A percentile compares a stretch with the other conserved stretches of the same genome.
Conservation (phyloP, 169 alveolate genomes). For the Cryptosporidium canis region DNA sequence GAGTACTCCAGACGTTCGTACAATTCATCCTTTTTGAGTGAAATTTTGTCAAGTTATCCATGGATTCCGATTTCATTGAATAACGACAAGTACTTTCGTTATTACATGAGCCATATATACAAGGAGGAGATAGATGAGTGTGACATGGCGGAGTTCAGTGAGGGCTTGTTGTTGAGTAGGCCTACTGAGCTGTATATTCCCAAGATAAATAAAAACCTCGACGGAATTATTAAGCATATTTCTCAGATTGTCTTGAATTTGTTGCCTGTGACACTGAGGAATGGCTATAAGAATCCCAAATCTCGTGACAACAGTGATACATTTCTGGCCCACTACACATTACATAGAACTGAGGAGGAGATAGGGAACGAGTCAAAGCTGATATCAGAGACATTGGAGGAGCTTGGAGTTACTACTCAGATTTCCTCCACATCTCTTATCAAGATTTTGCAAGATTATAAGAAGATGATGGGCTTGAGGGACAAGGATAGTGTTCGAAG, state of each 20-base stretch:
- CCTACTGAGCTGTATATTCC: slow-evolving; percentile 28
- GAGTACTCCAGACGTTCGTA: slow-evolving; percentile 71
- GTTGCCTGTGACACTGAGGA: slow-evolving; percentile 52
- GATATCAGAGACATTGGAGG: slow-evolving; percentile 42
- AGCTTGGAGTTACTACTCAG: slow-evolving; percentile 64
- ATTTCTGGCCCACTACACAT: background rate
- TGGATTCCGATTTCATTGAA: slow-evolving; percentile 55
- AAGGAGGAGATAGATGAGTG: background rate
- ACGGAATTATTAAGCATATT: slow-evolving; percentile 10
- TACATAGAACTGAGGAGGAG: slow-evolving; percentile 43
- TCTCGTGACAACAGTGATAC: slow-evolving; percentile 7
- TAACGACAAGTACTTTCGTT: background rate
- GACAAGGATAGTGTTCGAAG: background rate
- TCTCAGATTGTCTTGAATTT: slow-evolving; percentile 7
- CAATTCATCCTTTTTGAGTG: slow-evolving; percentile 34
- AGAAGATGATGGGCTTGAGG: background rate
- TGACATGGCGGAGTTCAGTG: background rate
- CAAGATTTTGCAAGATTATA: slow-evolving; percentile 5
- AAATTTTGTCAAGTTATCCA: slow-evolving; percentile 28
- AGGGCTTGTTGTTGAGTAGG: background rate
- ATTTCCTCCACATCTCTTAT: slow-evolving; percentile 42
- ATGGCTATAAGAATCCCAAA: slow-evolving; percentile 27
- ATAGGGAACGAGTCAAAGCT: slow-evolving; percentile 35
- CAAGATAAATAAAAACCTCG: slow-evolving; percentile 1
- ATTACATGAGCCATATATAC: background rate